These are phyloP conservation scores for Sutorius australiensis DNA, from an alignment of 768 basidiomycete species.

Conservation along the genomic window DNA sequence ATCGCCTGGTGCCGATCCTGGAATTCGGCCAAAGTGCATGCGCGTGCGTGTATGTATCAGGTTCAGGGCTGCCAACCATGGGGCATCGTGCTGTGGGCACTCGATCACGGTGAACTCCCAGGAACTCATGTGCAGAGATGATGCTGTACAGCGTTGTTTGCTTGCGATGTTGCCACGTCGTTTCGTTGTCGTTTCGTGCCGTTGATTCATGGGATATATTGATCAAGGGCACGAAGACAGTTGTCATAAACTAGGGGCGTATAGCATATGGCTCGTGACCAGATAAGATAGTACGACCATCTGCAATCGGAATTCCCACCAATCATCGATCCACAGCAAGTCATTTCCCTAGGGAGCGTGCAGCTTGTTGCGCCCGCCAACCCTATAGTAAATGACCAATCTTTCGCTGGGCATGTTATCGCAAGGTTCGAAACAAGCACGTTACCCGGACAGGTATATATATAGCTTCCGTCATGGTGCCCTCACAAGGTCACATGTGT, in stretches of 20 bases:
- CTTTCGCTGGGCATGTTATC: not conserved
- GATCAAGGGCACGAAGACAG: not conserved
- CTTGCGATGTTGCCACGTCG: not conserved
- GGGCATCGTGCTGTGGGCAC: not conserved
- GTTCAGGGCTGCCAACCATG: not conserved
- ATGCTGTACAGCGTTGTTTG: not conserved
- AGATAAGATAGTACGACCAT: constrained; percentile 10
- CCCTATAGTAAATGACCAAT: not conserved
- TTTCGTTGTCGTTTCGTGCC: not conserved
- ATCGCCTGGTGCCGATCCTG: not conserved
- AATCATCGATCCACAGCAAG: not conserved
- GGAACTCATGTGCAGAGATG: not conserved
- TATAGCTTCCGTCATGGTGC: not conserved
- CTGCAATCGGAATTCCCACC: not conserved
- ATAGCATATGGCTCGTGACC: not conserved
- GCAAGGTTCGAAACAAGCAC: not conserved
- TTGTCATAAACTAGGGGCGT: not conserved
- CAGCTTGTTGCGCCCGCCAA: not conserved
- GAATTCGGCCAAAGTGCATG: not conserved
- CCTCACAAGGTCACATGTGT: not conserved
- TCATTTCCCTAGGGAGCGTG: not conserved
- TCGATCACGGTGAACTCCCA: not conserved
- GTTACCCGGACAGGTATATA: constrained; percentile 1
- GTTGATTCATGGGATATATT: not conserved
- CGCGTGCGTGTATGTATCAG: no score